These are phyloP conservation scores for Xerocomus nothofagi DNA, from an alignment of 1,284 basidiomycete genomes.

Conservation along the genomic window DNA sequence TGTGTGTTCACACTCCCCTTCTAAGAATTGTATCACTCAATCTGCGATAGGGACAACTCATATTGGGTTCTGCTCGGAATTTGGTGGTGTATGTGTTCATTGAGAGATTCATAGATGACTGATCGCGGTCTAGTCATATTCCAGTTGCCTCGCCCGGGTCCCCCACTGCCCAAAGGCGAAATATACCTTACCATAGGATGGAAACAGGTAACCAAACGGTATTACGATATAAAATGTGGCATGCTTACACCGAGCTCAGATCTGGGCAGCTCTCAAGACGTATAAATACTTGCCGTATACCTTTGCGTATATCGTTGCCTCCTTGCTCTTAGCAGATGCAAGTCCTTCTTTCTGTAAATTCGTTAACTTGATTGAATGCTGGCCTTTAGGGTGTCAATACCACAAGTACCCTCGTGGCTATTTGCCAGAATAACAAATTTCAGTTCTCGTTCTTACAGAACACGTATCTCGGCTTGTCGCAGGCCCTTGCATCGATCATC, in stretches of 20 bases:
- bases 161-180: conserved; percentile 69
- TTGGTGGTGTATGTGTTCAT: conserved; percentile 70
- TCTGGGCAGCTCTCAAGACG: conserved; percentile 68
- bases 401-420: conserved; percentile 71
- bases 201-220: conserved; percentile 56
- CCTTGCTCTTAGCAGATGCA: conserved; percentile 78
- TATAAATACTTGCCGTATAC: conserved; percentile 74
- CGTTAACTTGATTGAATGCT: background rate
- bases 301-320: conserved; percentile 72
- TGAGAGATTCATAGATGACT: background rate
- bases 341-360: background rate
- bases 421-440: conserved; percentile 79
- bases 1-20: conserved; percentile 43
- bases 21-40: conserved; percentile 5
- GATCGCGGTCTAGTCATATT: conserved; percentile 56
- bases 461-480: conserved; percentile 74
- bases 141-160: conserved; percentile 74
- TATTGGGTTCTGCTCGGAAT: conserved; percentile 77
- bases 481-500: conserved; percentile 69
- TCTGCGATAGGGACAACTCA: conserved; percentile 53
- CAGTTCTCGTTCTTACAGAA: conserved; percentile 71
- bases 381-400: conserved; percentile 67
- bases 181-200: conserved; percentile 75
- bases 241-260: conserved; percentile 39
- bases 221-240: background rate